A percentile compares a stretch with the other conserved stretches of the same genome.
phyloP scores from a whole-genome alignment of 768 basidiomycete species.

The Russula earlei region DNA sequence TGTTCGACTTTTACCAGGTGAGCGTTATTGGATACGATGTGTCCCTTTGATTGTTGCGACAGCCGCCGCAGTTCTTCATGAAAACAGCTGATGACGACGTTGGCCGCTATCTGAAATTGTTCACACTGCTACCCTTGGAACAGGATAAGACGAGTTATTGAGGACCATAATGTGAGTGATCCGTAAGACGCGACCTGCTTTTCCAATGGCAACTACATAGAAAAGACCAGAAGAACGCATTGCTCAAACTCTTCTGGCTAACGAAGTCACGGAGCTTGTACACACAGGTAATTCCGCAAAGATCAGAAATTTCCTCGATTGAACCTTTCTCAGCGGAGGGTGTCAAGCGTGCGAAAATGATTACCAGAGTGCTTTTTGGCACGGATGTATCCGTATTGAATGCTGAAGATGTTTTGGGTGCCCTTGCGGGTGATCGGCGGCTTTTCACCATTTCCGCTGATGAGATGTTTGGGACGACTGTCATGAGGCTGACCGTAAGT shows the following conservation, averaged over 20 bases:
- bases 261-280: constrained; percentile 50
- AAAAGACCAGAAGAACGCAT: constrained; percentile 30
- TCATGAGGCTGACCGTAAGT: constrained; percentile 53
- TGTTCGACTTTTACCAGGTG: constrained; percentile 94
- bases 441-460: constrained; percentile 40
- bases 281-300: constrained; percentile 37
- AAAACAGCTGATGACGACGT: constrained; percentile 32
- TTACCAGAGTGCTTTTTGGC: constrained; percentile 38
- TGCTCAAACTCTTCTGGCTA: constrained; percentile 45
- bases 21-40: neutral
- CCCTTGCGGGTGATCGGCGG: constrained; percentile 57
- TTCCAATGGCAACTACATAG: constrained; percentile 20
- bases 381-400: constrained; percentile 33
- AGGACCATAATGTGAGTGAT: constrained; percentile 14
- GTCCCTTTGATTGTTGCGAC: neutral
- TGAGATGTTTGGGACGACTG: constrained; percentile 43
- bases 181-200: neutral
- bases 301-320: neutral
- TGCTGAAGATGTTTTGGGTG: constrained; percentile 46
- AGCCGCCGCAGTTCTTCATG: constrained; percentile 68
- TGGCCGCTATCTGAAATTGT: constrained; percentile 17
- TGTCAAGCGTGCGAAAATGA: constrained; percentile 34
- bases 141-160: constrained; percentile 10
- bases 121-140: constrained; percentile 16
- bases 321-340: constrained; percentile 28